Base-by-base conservation (phyloP, 306 rosid genomes). In the Vicia villosa region DNA sequence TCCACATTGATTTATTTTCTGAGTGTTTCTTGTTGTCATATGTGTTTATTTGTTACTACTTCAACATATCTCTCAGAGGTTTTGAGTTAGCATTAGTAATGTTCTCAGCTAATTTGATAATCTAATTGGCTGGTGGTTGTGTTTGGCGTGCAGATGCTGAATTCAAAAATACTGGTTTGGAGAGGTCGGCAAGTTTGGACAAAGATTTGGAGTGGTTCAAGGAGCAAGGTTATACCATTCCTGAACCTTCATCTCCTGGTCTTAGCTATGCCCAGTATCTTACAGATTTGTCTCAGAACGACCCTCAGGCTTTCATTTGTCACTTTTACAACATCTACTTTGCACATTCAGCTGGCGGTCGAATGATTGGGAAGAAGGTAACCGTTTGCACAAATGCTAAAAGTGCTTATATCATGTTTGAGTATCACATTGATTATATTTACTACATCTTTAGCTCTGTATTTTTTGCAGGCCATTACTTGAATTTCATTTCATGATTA, bases 281-380 rank as follows among this genome's bases (percentile, higher is more conserved):
- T 22, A 87, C 76, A 66, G 96, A 91, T 42, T 70, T 95, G 50
- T 86, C 97, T 0, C 89, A 83, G 63, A 84, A 80, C 5, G 95
- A 95, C 80, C 88, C 91, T 50, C 99, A 89, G 77, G 96, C 97
- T 58, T 91, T 95, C 80, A 66, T 95, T 36, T 95, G 97, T 86
- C 99, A 95, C 81, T 95, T 91, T 66, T 95, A 95, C 80, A 95
- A 95, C 77, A 81, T 81, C 55, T 95, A 91, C 88, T 95, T 95
- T 67, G 99, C 99, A 46, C 99, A 95, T 75, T 34, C 92, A 12
- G 99, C 99, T 38, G 99, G 99, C 11, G 99, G 99, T 63, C 88
- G 99, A 72, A 91, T 91, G 96, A 91, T 95, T 26, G 99, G 99
- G 62, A 77, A 46, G 41, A 77, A 77, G 81, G 81, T 77, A 70